Base-by-base conservation (phyloP, 1,284 basidiomycete genomes). In the Blastosporella zonata region DNA sequence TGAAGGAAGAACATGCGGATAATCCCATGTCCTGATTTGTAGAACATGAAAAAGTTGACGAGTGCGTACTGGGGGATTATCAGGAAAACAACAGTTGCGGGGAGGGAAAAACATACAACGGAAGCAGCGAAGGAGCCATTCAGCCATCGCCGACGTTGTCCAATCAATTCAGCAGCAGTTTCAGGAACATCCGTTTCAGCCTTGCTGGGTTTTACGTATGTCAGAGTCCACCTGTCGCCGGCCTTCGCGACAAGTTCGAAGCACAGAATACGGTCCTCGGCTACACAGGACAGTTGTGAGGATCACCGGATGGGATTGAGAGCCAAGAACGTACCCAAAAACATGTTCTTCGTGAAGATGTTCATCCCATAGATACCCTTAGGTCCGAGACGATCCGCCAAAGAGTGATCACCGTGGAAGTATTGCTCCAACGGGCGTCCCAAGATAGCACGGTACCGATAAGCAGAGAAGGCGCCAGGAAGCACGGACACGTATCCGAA, bases 291-390 rank as follows among this genome's bases (percentile, higher is more conserved):
- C 12, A 31, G 21, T 39, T 40, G 41, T 43, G 44, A 41, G 31
- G 35, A 46, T 37, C 21, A 22, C 18, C 9, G 2, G 25, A 27
- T 12, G 42, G 6, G 36, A 34, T 9, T 13, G 15, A 21, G 2
- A 50, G 25, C 25, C n/a, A 15, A 21, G 17, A 18, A 55, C 56
- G 25, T 58, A 69, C 67, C 71, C 67, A 97, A 83, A 73, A 90
- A 91, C 89, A 90, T 95, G 74, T 94, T 95, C 71, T 91, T 91
- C 28, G 91, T 95, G 73, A 98, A 98, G 61, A 99, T 99, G 67
- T 89, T 88, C 96, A 98, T 98, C 28, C 94, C 93, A 58, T 97
- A 87, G 49, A 97, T 89, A 70, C 95, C 96, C 72, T 97, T 97
- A 35, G 85, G 77, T 15, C 95, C 96, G 29, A 97, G 79, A 47